phyloP scores from a whole-genome alignment of 2,329 filamentous ascomycete genomes.

The Pseudogymnoascus sp. region DNA sequence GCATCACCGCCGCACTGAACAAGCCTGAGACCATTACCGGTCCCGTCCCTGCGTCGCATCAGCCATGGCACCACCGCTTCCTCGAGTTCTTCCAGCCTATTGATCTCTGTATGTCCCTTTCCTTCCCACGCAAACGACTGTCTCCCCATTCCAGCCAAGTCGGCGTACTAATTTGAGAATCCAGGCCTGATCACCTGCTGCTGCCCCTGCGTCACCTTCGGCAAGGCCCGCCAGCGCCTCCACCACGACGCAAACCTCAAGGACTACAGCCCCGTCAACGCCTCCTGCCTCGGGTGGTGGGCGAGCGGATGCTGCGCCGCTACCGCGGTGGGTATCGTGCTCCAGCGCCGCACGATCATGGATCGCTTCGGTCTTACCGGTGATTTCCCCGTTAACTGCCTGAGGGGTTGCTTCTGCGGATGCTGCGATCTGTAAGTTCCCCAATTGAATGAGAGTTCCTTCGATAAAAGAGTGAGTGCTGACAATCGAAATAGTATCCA shows the following conservation, averaged over 20 bases:
- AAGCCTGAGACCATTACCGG: slow-evolving; percentile 12
- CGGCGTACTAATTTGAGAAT: not conserved
- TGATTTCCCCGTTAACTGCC: slow-evolving; percentile 20
- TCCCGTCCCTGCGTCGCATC: not conserved
- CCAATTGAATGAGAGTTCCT: not conserved
- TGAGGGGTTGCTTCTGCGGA: slow-evolving; percentile 23
- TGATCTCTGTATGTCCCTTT: slow-evolving; percentile 17
- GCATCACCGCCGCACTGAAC: slow-evolving; percentile 11
- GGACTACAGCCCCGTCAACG: slow-evolving; percentile 29
- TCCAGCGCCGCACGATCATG: slow-evolving; percentile 25
- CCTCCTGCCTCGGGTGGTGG: slow-evolving; percentile 24
- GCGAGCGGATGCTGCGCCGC: slow-evolving; percentile 19
- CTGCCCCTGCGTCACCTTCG: slow-evolving; percentile 32
- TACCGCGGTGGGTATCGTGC: slow-evolving; percentile 18
- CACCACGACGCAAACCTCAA: slow-evolving; percentile 28
- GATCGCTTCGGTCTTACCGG: slow-evolving; percentile 25
- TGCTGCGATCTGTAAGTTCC: slow-evolving; percentile 22
- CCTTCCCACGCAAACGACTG: not conserved
- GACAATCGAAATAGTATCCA: slow-evolving; percentile 14
- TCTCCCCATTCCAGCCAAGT: not conserved
- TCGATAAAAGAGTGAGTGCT: not conserved
- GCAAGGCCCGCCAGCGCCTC: slow-evolving; percentile 31
- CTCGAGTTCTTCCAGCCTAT: slow-evolving; percentile 24
- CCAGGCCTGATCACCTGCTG: slow-evolving; percentile 29
- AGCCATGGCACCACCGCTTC: slow-evolving; percentile 18